A percentile compares a stretch with the other conserved stretches of the same genome.
Conservation (phyloP, 257 asterid species). For the Nicotiana benthamiana region DNA sequence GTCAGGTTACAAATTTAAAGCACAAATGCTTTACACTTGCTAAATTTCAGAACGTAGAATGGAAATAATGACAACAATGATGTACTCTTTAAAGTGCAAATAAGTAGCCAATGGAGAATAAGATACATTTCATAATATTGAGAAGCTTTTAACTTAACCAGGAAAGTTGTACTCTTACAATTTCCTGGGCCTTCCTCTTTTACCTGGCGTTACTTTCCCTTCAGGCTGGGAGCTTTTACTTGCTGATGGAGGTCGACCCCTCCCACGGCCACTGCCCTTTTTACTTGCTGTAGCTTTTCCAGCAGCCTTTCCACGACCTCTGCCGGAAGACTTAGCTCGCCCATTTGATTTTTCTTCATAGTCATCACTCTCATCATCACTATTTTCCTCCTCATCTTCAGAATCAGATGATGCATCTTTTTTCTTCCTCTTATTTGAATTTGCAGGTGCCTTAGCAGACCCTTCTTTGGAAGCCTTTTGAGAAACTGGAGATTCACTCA, state of each 20-base stretch:
- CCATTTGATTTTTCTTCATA: conserved; percentile 52
- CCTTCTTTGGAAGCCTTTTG: conserved; percentile 34
- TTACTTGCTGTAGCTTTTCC: conserved; percentile 28
- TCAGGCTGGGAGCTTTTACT: conserved; percentile 20
- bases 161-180: conserved; percentile 19
- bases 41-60: not conserved
- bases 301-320: conserved; percentile 44
- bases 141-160: not conserved
- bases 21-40: conserved; percentile 3
- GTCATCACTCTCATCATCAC: conserved; percentile 25
- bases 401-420: conserved; percentile 48
- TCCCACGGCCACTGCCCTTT: conserved; percentile 52
- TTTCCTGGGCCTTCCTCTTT: conserved; percentile 70
- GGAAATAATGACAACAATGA: not conserved
- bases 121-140: not conserved
- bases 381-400: conserved; percentile 42
- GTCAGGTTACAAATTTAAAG: not conserved
- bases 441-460: conserved; percentile 31
- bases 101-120: not conserved
- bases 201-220: conserved; percentile 35
- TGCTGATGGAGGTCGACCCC: conserved; percentile 52
- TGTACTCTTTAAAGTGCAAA: not conserved
- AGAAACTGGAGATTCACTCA: conserved; percentile 16
- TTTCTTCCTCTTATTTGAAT: conserved; percentile 59
- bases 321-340: conserved; percentile 24